Percentiles rank a stretch among this genome's conserved stretches.
These are phyloP conservation scores for Diversispora epigaea DNA, from an alignment of 192 early-diverging fungal genomes.

Conservation along the genomic window DNA sequence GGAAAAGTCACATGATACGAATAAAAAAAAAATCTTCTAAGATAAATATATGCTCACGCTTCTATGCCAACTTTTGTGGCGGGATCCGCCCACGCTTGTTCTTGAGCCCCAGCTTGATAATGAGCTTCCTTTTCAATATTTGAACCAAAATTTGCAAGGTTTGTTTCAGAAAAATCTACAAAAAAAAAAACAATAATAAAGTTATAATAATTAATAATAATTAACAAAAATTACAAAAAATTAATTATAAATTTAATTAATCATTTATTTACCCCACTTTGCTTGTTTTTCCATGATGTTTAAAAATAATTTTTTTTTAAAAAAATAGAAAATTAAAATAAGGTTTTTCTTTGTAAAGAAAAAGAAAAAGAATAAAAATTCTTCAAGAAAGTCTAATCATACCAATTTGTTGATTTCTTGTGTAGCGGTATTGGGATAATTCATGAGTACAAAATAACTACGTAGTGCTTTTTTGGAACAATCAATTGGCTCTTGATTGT, in stretches of 20 bases:
- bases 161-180: constrained; percentile 51
- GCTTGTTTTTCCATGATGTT: background rate
- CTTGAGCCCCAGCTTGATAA: constrained; percentile 54
- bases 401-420: too few relatives aligned
- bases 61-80: constrained; percentile 47
- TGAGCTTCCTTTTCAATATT: constrained; percentile 62
- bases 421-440: too few relatives aligned
- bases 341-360: too few relatives aligned
- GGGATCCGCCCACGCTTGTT: constrained; percentile 60
- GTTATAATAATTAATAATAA: background rate
- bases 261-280: background rate
- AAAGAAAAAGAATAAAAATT: too few relatives aligned
- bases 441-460: too few relatives aligned
- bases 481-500: too few relatives aligned
- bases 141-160: constrained; percentile 60
- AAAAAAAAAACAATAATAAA: background rate
- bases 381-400: too few relatives aligned
- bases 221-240: background rate
- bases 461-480: too few relatives aligned
- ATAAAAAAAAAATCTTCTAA: background rate
- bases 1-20: background rate
- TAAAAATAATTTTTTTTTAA: too few relatives aligned
- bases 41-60: constrained; percentile 14
- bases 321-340: too few relatives aligned
- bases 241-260: background rate